Percentiles rank a stretch among this genome's conserved stretches.
Evolutionary conservation across 495 filamentous ascomycete genomes (phyloP).

Genomic region (Podospora didyma): DNA sequence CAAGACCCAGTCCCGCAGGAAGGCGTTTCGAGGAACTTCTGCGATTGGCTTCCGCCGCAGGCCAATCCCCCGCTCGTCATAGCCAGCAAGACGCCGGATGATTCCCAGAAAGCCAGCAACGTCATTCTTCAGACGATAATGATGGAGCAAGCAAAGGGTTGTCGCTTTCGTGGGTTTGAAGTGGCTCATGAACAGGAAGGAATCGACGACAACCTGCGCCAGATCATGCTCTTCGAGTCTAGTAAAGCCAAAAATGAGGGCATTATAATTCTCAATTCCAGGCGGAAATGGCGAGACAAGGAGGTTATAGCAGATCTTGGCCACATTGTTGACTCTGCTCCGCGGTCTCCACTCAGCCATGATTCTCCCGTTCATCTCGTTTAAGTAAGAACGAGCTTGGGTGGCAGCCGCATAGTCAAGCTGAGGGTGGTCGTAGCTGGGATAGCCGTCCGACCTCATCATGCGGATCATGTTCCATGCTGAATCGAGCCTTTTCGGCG

Average conservation of each 20-base stretch:
- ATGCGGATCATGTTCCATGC: conserved; percentile 22
- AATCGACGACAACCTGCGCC: conserved; percentile 49
- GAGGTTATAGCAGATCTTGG: conserved; percentile 65
- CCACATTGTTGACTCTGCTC: conserved; percentile 31
- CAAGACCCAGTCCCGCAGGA: conserved; percentile 16
- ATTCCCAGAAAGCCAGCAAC: conserved; percentile 34
- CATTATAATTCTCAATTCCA: conserved; percentile 61
- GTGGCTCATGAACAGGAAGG: conserved; percentile 42
- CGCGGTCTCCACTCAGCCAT: conserved; percentile 23
- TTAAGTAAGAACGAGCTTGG: conserved; percentile 22
- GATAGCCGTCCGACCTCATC: conserved; percentile 31
- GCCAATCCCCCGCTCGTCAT: conserved; percentile 21
- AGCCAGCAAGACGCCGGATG: conserved; percentile 34
- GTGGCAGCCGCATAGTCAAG: conserved; percentile 10
- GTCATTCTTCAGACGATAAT: conserved; percentile 46
- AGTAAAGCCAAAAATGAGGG: conserved; percentile 56
- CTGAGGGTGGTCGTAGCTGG: conserved; percentile 27
- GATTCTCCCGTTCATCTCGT: conserved; percentile 31
- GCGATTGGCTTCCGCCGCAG: conserved; percentile 11
- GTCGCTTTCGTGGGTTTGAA: conserved; percentile 53
- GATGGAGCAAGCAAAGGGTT: conserved; percentile 48
- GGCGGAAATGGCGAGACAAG: conserved; percentile 54
- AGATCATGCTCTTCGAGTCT: conserved; percentile 46
- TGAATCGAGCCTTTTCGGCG: conserved; percentile 25
- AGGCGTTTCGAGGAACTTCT: neutral